Base-by-base conservation (phyloP, 164 flowering plant genomes). In the Annona cherimola region DNA sequence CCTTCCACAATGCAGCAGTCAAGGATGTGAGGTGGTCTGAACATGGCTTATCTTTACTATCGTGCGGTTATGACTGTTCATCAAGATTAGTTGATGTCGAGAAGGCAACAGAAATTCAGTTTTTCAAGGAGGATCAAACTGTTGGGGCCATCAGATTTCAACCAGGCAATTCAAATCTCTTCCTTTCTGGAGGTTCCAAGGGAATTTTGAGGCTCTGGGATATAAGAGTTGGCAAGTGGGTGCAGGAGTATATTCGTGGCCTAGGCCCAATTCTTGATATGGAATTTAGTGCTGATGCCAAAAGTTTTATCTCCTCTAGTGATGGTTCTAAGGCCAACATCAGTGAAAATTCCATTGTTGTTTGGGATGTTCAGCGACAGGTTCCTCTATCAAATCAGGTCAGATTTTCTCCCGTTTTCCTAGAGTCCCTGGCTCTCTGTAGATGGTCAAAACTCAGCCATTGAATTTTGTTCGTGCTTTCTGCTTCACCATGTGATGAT, bases 321-420 rank as follows among this genome's bases (percentile, higher is more conserved):
- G 96, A 93, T 81, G 86, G 80, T 42, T 84, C 98, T n/a, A 78
- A 78, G 67, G 73, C 85, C 84, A 90, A 88, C 74, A 69, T 86
- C 50, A 93, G 91, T 76, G 99, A 95, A 73, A 95, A 91, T 74
- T 84, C 96, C 46, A 86, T 96, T 20, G 77, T 91, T 73, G 94
- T 95, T 79, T 95, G 99, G 99, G 97, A 93, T 79, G 80, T 93
- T 39, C 77, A 82, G 43, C 83, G 97, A 8, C 88, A 89, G 78
- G 87, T 93, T 68, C 98, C 97, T 3, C 83, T 93, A 26, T 93
- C 97, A 45, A 86, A 93, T 71, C 98, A 93, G 95, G 99, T 93
- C 74, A 80, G 57, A 60, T 63, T 35, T 14, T 50, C 45, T 46
- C 67, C 18, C 3, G 40, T 4, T 40, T 18, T 64, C 57, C 57